Base-by-base conservation (phyloP, 495 filamentous ascomycete genomes). In the Copromyces sp. region DNA sequence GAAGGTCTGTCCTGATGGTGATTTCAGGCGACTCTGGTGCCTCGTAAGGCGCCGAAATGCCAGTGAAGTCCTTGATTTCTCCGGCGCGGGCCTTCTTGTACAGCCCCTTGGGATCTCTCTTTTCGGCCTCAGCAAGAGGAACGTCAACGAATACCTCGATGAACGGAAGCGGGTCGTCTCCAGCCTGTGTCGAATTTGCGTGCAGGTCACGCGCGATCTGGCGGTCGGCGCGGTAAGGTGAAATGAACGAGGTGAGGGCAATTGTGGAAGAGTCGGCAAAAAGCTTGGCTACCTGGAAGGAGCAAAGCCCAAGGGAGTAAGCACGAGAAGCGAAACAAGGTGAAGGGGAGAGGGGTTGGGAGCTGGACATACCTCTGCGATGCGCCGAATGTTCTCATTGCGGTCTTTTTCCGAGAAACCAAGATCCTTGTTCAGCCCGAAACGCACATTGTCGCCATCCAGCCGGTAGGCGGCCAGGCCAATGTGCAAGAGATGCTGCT, bases 401-500 rank as follows among this genome's bases (percentile, higher is more conserved):
- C 95, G 89, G 85, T 98, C 95, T 77, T 88, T 87, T 78, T 97
- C 94, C 75, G 89, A 92, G 86, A 98, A 98, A 4, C 94, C 95
- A 40, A 98, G 88, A 85, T 99, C 95, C 81, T 94, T 94, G 87
- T 99, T 99, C 76, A 99, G 86, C 3, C 95, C 96, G 86, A 98
- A 98, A 72, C 95, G 95, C 78, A 99, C 90, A 85, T 99, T 99
- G 87, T 99, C 95, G 77, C 95, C 95, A 82, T 99, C 95, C 20
- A 99, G 90, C 2, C 96, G 89, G 86, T 99, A 99, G 71, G 94
- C 92, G 73, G 91, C 85, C 16, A 97, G 82, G 17, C 90, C 90
- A 20, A 90, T 86, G 78, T 95, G 93, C 69, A 99, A 89, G 17
- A 99, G 90, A 81, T 97, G 92, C 83, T 97, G 94, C 84, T 99